phyloP scores from a whole-genome alignment of 2,329 filamentous ascomycete species.

The Alternaria incomplexa region DNA sequence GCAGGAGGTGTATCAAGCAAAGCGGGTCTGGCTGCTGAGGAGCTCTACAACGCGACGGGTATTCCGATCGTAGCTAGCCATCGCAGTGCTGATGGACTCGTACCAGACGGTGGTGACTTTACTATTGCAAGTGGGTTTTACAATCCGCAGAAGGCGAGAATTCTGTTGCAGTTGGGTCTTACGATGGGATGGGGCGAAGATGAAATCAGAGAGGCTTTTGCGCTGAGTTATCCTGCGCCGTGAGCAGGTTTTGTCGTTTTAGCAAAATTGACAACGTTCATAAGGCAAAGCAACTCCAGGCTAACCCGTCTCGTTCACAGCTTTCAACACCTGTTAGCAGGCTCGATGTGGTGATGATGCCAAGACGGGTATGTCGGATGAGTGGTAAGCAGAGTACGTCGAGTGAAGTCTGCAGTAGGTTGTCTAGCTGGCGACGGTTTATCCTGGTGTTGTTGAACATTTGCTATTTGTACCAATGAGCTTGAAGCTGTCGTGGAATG shows the following conservation, averaged over 20 bases:
- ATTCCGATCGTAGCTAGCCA: slow-evolving; percentile 61
- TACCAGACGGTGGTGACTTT: slow-evolving; percentile 46
- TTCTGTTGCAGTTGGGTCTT: slow-evolving; percentile 55
- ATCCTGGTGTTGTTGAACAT: not conserved
- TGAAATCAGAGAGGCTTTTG: slow-evolving; percentile 52
- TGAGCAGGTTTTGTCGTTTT: not conserved
- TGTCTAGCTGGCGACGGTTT: not conserved
- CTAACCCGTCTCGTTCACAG: not conserved
- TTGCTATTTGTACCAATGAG: not conserved
- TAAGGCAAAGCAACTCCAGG: not conserved
- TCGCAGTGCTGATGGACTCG: slow-evolving; percentile 60
- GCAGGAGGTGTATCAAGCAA: slow-evolving; percentile 55
- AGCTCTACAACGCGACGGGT: slow-evolving; percentile 53
- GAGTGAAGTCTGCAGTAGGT: not conserved
- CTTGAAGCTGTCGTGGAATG: not conserved
- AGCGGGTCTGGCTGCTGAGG: slow-evolving; percentile 48
- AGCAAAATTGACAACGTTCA: not conserved
- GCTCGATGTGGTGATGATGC: not conserved
- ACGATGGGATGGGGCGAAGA: slow-evolving; percentile 45
- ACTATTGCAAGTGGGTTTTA: slow-evolving; percentile 59
- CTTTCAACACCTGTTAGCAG: not conserved
- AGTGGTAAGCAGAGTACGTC: not conserved
- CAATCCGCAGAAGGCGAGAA: slow-evolving; percentile 63
- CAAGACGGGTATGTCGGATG: not conserved
- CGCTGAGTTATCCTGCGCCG: slow-evolving; percentile 37